These are phyloP conservation scores for Vigna angularis DNA, from an alignment of 306 rosid species.

Conservation along the genomic window DNA sequence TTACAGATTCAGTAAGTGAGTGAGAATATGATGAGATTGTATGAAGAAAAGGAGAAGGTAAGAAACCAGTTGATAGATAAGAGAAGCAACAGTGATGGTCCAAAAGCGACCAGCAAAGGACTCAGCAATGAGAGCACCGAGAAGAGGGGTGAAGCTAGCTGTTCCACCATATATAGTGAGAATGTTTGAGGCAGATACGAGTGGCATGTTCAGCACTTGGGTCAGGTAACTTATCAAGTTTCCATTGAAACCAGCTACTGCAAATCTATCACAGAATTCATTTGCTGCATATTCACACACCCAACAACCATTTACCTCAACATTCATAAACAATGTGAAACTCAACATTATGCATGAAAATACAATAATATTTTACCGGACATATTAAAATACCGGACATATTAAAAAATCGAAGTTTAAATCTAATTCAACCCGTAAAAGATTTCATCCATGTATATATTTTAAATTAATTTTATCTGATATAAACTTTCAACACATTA, in stretches of 20 bases:
- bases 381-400: too few relatives aligned
- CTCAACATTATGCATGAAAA: neutral
- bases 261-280: constrained; percentile 90
- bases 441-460: too few relatives aligned
- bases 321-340: neutral
- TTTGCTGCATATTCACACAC: constrained; percentile 55
- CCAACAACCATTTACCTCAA: neutral
- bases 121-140: constrained; percentile 51
- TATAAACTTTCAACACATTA: too few relatives aligned
- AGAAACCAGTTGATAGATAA: constrained; percentile 64
- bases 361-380: neutral
- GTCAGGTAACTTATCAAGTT: constrained; percentile 81
- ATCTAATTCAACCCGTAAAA: too few relatives aligned
- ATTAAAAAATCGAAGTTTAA: too few relatives aligned
- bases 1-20: too few relatives aligned
- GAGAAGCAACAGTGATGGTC: constrained; percentile 45
- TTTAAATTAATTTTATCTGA: too few relatives aligned
- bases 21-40: neutral
- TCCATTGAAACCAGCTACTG: constrained; percentile 64
- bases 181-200: constrained; percentile 77
- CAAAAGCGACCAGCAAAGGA: constrained; percentile 52
- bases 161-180: constrained; percentile 73
- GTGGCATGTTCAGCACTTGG: constrained; percentile 70
- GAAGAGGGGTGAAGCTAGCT: constrained; percentile 67
- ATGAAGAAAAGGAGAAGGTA: neutral